Evolutionary conservation across 2,329 filamentous ascomycete genomes (phyloP).

Genomic region (Pezicula neosporulosa): DNA sequence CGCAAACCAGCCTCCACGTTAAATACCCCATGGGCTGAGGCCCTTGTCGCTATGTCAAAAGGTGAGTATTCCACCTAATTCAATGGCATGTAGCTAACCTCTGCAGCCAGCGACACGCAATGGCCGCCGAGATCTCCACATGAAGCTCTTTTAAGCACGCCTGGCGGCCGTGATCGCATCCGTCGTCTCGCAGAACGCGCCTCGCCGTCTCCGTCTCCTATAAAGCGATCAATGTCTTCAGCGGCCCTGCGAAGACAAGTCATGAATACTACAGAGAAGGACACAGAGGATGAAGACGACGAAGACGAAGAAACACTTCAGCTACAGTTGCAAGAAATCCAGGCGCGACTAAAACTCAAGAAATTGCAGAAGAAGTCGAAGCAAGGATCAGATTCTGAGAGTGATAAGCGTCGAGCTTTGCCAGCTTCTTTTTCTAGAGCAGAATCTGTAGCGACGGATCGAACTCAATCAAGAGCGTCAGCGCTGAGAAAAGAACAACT

Average conservation of each 20-base stretch:
- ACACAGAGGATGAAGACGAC: constrained; percentile 45
- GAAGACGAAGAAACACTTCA: constrained; percentile 84
- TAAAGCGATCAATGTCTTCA: constrained; percentile 36
- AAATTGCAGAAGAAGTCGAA: constrained; percentile 67
- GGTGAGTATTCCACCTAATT: constrained; percentile 13
- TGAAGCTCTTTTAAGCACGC: constrained; percentile 64
- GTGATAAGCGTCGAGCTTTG: constrained; percentile 10
- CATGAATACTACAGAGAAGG: constrained; percentile 18
- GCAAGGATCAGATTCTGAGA: constrained; percentile 25
- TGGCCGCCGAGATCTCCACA: constrained; percentile 67
- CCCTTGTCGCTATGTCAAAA: constrained; percentile 20
- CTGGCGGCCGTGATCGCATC: constrained; percentile 74
- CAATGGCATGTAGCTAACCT: constrained; percentile 15
- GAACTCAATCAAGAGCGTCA: constrained; percentile 21
- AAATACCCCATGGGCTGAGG: constrained; percentile 1
- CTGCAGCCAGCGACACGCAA: constrained; percentile 36
- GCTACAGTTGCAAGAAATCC: constrained; percentile 81
- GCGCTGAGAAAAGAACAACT: constrained; percentile 18
- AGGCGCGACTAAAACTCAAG: constrained; percentile 84
- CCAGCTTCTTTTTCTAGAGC: constrained; percentile 14
- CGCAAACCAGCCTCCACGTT: neutral
- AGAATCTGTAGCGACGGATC: constrained; percentile 20
- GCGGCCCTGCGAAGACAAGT: constrained; percentile 14
- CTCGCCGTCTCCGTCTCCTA: constrained; percentile 67
- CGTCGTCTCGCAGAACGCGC: constrained; percentile 63